Evolutionary conservation across 768 basidiomycete genomes (phyloP).

Genomic region (Russula sp.): DNA sequence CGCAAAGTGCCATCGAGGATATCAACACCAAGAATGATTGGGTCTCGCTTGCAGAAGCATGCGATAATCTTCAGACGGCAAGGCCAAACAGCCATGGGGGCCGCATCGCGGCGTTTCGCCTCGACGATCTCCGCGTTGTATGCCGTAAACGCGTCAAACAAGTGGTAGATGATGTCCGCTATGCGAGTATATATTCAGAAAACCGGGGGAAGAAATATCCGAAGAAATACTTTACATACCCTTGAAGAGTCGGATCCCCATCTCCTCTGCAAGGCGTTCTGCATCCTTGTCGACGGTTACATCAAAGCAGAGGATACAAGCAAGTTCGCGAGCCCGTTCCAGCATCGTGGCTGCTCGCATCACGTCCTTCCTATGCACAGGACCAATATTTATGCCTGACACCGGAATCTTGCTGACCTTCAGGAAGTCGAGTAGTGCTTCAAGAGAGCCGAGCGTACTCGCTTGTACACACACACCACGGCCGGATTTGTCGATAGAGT

Average conservation of each 20-base stretch:
- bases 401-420: conserved; percentile 95
- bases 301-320: conserved; percentile 95
- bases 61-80: conserved; percentile 88
- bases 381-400: conserved; percentile 94
- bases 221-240: conserved; percentile 41
- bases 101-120: conserved; percentile 86
- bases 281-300: conserved; percentile 92
- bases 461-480: conserved; percentile 97
- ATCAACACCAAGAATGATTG: conserved; percentile 94
- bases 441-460: conserved; percentile 92
- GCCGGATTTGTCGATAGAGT: conserved; percentile 92
- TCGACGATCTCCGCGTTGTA: conserved; percentile 90
- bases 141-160: conserved; percentile 93
- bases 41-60: conserved; percentile 95
- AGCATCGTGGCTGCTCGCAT: conserved; percentile 91
- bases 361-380: conserved; percentile 91
- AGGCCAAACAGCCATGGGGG: conserved; percentile 95
- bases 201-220: neutral
- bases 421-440: conserved; percentile 94
- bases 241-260: conserved; percentile 91
- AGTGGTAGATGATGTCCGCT: conserved; percentile 99
- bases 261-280: conserved; percentile 84
- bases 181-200: conserved; percentile 10
- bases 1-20: conserved; percentile 89
- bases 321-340: conserved; percentile 92